Evolutionary conservation across 2,329 filamentous ascomycete genomes (phyloP).

Genomic region (Exophiala bonariae): DNA sequence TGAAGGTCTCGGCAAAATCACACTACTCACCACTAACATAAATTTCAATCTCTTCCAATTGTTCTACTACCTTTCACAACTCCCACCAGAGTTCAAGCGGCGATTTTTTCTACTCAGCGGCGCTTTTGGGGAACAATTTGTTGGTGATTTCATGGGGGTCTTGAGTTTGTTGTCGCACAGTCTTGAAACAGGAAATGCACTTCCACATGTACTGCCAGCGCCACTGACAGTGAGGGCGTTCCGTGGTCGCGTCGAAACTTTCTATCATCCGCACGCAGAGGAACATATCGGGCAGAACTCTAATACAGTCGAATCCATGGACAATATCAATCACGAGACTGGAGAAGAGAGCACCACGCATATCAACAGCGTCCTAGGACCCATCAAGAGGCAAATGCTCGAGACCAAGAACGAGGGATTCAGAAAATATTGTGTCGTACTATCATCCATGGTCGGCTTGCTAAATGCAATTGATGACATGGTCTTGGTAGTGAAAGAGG

Average conservation of each 20-base stretch:
- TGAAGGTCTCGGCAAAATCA: constrained; percentile 33
- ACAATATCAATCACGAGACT: not conserved
- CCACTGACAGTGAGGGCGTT: constrained; percentile 44
- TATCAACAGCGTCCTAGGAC: not conserved
- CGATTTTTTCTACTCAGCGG: constrained; percentile 41
- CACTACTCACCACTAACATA: constrained; percentile 34
- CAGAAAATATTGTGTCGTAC: constrained; percentile 48
- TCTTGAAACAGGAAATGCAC: constrained; percentile 48
- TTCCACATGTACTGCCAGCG: constrained; percentile 50
- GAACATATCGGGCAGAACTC: constrained; percentile 35
- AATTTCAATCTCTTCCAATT: constrained; percentile 38
- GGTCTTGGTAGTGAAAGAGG: constrained; percentile 45
- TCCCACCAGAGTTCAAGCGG: constrained; percentile 42
- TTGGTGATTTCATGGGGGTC: constrained; percentile 54
- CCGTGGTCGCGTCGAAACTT: constrained; percentile 29
- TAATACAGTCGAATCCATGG: not conserved
- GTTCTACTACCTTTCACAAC: constrained; percentile 33
- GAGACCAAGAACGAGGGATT: constrained; percentile 44
- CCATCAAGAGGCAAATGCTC: not conserved
- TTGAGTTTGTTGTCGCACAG: constrained; percentile 49
- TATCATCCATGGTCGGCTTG: constrained; percentile 48
- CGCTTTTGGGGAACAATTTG: constrained; percentile 43
- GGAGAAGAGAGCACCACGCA: not conserved
- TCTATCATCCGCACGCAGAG: constrained; percentile 16
- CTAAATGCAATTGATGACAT: constrained; percentile 46